These are phyloP conservation scores for Sporothrix pseudoabietina DNA, from an alignment of 2,329 filamentous ascomycete species.

Conservation along the genomic window DNA sequence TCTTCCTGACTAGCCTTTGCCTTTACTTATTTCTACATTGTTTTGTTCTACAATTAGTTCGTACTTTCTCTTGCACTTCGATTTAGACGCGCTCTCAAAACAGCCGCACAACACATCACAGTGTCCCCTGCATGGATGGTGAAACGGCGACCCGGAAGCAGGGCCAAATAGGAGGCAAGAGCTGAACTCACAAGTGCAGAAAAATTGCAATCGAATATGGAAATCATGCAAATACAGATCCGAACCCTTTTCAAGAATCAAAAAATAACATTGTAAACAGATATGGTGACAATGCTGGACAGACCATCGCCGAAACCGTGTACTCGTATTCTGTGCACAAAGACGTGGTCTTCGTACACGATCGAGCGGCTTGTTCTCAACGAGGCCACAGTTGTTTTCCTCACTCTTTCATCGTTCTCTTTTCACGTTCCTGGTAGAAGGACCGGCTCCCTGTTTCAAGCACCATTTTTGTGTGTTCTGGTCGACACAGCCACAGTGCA, in stretches of 20 bases:
- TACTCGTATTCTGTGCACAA: background rate
- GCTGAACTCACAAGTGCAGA: background rate
- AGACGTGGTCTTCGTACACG: too few relatives aligned
- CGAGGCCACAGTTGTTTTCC: background rate
- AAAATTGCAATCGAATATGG: background rate
- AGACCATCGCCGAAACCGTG: background rate
- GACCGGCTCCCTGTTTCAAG: background rate
- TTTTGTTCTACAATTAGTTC: background rate
- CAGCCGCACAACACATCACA: constrained; percentile 4
- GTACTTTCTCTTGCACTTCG: too few relatives aligned
- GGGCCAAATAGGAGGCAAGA: background rate
- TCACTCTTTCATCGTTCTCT: background rate
- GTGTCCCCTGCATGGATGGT: background rate
- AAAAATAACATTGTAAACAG: background rate
- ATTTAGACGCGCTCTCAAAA: constrained; percentile 3
- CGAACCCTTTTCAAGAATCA: background rate
- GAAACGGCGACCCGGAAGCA: background rate
- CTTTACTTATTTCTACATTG: background rate
- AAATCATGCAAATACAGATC: background rate
- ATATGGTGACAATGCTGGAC: background rate
- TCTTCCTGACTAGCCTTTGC: background rate
- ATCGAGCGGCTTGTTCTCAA: background rate
- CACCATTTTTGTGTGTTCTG: background rate
- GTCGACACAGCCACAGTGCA: background rate
- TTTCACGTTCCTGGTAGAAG: background rate